phyloP scores from a whole-genome alignment of 2,329 filamentous ascomycete species.

The Sporothrix dimorphospora region DNA sequence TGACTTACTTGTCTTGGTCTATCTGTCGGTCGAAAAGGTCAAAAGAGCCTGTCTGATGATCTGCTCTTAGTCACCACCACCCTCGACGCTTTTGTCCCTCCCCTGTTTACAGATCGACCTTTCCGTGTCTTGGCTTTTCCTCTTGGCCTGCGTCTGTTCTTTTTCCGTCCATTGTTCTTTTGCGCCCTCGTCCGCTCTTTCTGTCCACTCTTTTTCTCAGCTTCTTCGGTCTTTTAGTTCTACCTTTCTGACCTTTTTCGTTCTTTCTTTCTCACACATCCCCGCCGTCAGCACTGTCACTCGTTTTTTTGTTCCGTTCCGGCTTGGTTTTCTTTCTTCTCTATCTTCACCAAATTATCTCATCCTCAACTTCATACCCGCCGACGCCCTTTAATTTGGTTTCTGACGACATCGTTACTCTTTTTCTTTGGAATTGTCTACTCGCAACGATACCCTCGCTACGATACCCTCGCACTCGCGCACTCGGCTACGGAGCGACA shows the following conservation, averaged over 20 bases:
- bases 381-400: background rate
- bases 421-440: background rate
- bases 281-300: background rate
- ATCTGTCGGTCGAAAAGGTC: too few relatives aligned
- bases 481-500: conserved; percentile 10
- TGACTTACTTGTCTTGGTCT: too few relatives aligned
- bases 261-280: background rate
- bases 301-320: background rate
- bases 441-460: too few relatives aligned
- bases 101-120: conserved; percentile 9
- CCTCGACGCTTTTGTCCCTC: background rate
- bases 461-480: too few relatives aligned
- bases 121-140: background rate
- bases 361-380: background rate
- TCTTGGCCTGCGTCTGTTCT: background rate
- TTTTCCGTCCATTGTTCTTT: background rate
- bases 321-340: too few relatives aligned
- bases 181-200: background rate
- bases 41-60: background rate
- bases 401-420: background rate
- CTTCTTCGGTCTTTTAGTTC: too few relatives aligned
- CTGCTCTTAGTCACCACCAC: background rate
- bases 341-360: background rate
- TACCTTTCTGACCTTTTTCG: background rate
- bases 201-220: too few relatives aligned